phyloP scores from a whole-genome alignment of 148 eudicot genomes.

The Pharnaceum exiguum region DNA sequence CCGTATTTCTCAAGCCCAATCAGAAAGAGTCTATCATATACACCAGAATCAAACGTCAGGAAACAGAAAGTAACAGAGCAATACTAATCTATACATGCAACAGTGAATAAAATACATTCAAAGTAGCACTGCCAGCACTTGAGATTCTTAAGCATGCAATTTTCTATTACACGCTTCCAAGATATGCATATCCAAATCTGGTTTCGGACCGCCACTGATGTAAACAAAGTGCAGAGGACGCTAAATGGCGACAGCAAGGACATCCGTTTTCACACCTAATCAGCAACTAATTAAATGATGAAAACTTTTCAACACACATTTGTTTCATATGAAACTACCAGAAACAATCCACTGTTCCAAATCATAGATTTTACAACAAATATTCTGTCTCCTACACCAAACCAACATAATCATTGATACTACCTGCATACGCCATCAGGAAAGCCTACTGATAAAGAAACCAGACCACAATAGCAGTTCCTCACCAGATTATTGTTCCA shows the following conservation, averaged over 20 bases:
- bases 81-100: no score
- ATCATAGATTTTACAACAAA: no score
- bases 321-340: no score
- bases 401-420: neutral
- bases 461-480: neutral
- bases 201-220: no score
- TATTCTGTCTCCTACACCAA: neutral
- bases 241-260: neutral
- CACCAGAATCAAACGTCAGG: neutral
- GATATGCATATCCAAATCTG: no score
- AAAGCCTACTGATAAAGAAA: conserved; percentile 11
- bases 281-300: neutral
- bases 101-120: no score
- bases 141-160: neutral
- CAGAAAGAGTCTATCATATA: conserved; percentile 46
- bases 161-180: no score
- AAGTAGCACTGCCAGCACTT: neutral
- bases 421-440: conserved; percentile 3
- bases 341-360: neutral
- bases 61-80: neutral
- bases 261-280: neutral
- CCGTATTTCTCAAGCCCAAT: conserved; percentile 69
- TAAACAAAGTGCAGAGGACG: neutral
- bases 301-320: no score
- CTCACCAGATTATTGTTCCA: neutral